Base-by-base conservation (phyloP, 2,329 filamentous ascomycete species). In the Fusarium ambrosium region DNA sequence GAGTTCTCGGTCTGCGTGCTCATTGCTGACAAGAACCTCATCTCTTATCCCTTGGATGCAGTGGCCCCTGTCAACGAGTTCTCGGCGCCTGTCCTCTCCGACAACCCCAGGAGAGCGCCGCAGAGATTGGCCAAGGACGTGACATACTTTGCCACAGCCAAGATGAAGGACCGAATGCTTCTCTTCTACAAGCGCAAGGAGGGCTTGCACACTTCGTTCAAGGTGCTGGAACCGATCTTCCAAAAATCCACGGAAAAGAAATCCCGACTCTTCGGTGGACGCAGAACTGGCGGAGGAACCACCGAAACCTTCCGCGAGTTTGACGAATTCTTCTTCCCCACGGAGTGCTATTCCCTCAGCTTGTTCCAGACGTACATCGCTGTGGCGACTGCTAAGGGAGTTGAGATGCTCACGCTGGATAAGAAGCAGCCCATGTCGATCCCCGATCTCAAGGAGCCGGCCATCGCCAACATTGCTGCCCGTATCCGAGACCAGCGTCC, bases 151-250 rank as follows among this genome's bases (percentile, higher is more conserved):
- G 94, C 95, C 18, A 97, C 95, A 2, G 97, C 96, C 11, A 92
- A 94, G 69, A 98, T 99, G 95, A 99, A 99, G 87, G 97, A 99
- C 71, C 91, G 97, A 9, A 95, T 93, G 75, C 87, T 99, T 9
- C 92, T 99, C 32, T 96, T 99, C 82, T 99, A 98, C 89, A 98
- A 98, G 86, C 97, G 97, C 82, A 94, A 95, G 72, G 97, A 98
- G 81, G 93, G 93, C 32, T 88, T 98, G 71, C 94, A 95, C 78
- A 98, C 95, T 27, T 97, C 94, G 0, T 98, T 99, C 89, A 98
- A 95, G 85, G 95, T 99, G 14, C 90, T 99, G 10, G 97, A 99
- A 82, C 97, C 97, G 1, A 95, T 99, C 29, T 94, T 97, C 80
- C 95, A 98, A 77, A 98, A 98, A 81, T 93, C 95, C 1, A 92